A percentile compares a stretch with the other conserved stretches of the same genome.
These are phyloP conservation scores for Saccharomyces hybrid DNA, from an alignment of 1,139 yeast species.

Conservation along the genomic window DNA sequence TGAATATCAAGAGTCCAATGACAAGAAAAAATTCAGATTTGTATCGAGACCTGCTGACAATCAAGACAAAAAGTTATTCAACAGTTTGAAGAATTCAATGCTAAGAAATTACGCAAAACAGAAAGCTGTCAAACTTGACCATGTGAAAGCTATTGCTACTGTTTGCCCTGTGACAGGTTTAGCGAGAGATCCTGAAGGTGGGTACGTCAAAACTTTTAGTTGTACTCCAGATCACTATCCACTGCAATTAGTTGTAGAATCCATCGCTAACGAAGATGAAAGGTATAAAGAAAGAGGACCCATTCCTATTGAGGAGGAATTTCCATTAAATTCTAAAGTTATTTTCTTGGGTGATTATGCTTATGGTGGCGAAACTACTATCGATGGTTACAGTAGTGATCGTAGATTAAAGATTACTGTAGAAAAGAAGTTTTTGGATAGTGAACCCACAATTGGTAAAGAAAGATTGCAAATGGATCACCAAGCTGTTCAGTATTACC, in stretches of 20 bases:
- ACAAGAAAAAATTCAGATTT: constrained; percentile 32
- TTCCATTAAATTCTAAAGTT: constrained; percentile 63
- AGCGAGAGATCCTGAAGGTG: constrained; percentile 62
- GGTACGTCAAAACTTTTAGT: constrained; percentile 61
- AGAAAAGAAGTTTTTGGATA: constrained; percentile 42
- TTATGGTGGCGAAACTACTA: constrained; percentile 76
- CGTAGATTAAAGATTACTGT: constrained; percentile 48
- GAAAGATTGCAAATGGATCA: constrained; percentile 52
- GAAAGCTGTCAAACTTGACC: constrained; percentile 53
- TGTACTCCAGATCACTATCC: constrained; percentile 55
- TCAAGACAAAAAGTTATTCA: constrained; percentile 40
- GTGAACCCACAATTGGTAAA: constrained; percentile 59
- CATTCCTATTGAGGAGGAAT: constrained; percentile 71
- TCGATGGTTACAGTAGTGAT: constrained; percentile 52
- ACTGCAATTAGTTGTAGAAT: constrained; percentile 68
- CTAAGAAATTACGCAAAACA: constrained; percentile 38
- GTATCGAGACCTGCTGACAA: constrained; percentile 37
- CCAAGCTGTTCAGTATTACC: constrained; percentile 50
- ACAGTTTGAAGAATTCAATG: constrained; percentile 32
- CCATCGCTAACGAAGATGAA: constrained; percentile 63
- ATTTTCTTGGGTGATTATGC: constrained; percentile 84
- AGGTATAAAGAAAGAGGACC: constrained; percentile 72
- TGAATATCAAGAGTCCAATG: constrained; percentile 36
- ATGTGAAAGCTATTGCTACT: constrained; percentile 52
- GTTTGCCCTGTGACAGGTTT: constrained; percentile 76